A percentile compares a stretch with the other conserved stretches of the same genome.
Conservation (phyloP, 768 basidiomycete genomes). For the Gloeostereum incarnatum region DNA sequence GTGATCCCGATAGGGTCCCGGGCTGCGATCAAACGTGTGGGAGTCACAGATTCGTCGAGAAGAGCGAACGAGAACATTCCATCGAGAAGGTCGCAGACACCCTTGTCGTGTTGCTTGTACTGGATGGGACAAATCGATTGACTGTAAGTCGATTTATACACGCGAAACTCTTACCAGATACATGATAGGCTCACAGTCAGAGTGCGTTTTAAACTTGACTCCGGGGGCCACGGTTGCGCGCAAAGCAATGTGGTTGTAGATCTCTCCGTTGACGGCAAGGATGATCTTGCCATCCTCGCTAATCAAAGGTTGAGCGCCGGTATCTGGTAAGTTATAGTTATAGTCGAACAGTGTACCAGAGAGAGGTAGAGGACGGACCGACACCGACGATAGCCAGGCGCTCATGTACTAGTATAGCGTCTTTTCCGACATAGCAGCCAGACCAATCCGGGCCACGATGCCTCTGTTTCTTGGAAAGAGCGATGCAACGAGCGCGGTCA, state of each 20-base stretch:
- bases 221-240: conserved; percentile 53
- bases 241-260: conserved; percentile 91
- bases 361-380: conserved; percentile 41
- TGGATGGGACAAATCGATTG: conserved; percentile 20
- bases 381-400: conserved; percentile 97
- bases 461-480: conserved; percentile 81
- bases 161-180: conserved; percentile 56
- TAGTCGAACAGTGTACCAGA: conserved; percentile 1
- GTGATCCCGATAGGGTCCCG: conserved; percentile 98
- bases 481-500: conserved; percentile 69
- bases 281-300: conserved; percentile 78
- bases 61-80: conserved; percentile 99
- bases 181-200: conserved; percentile 96
- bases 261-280: conserved; percentile 96
- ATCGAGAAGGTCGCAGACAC: conserved; percentile 74
- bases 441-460: conserved; percentile 99
- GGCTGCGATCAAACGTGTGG: conserved; percentile 87
- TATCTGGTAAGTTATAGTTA: conserved; percentile 43
- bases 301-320: conserved; percentile 90
- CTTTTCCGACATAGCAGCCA: conserved; percentile 82
- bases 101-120: conserved; percentile 80
- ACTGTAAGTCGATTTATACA: conserved; percentile 5
- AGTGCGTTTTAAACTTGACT: conserved; percentile 90
- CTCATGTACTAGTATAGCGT: conserved; percentile 85
- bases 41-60: conserved; percentile 85